Conservation (phyloP, 768 basidiomycete species). For the Leccinum olivaceopallidum region DNA sequence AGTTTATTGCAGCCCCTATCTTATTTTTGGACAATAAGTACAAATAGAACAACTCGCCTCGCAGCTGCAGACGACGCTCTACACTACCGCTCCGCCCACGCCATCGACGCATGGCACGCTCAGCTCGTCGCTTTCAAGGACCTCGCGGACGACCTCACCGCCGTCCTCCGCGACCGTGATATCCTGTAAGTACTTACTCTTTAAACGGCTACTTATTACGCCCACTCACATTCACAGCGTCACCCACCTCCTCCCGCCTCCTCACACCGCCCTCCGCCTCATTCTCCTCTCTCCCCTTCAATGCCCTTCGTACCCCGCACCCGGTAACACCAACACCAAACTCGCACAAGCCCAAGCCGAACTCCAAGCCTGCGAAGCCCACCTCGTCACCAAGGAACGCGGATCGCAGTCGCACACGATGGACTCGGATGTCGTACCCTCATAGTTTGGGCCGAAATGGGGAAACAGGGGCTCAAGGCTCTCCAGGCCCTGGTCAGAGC, state of each 20-base stretch:
- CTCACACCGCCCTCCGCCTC: too few species aligned
- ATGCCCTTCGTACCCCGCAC: background rate
- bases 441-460: slow-evolving; percentile 43
- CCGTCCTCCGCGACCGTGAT: too few species aligned
- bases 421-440: slow-evolving; percentile 53
- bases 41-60: too few species aligned
- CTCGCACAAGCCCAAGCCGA: slow-evolving; percentile 69
- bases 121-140: slow-evolving; percentile 58
- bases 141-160: too few species aligned
- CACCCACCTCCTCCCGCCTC: too few species aligned
- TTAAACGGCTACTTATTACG: too few species aligned
- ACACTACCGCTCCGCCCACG: slow-evolving; percentile 49
- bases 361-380: slow-evolving; percentile 79
- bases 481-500: background rate
- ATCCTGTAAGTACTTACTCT: too few species aligned
- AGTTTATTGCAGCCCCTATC: too few species aligned
- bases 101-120: slow-evolving; percentile 67
- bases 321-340: slow-evolving; percentile 48
- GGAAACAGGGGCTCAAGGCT: slow-evolving; percentile 51
- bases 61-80: slow-evolving; percentile 70
- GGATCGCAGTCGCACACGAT: slow-evolving; percentile 41
- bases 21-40: too few species aligned
- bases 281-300: too few species aligned
- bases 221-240: too few species aligned
- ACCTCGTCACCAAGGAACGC: slow-evolving; percentile 67